Evolutionary conservation across 2,329 filamentous ascomycete species (phyloP), one percentile per base, ranked within the genome.

Genomic region (Penicillium janthinellum): DNA sequence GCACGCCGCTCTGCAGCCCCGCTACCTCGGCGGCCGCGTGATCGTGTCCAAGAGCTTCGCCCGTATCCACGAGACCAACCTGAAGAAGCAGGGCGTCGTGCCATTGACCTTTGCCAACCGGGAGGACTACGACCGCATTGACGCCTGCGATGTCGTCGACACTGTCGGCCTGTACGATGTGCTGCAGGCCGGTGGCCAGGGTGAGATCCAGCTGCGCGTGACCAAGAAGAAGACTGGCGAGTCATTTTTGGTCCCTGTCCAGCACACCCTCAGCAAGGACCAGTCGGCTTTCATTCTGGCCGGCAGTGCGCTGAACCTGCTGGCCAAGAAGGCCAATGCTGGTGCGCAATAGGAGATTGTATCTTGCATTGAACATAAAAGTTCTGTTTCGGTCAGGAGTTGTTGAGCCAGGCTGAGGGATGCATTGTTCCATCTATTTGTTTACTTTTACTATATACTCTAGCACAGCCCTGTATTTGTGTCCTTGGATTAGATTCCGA

Each of bases 71-170:
- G 92, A 96, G 83, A 96, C 92, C 34, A 96, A 96, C 76, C 81
- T 96, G 67, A 96, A 96, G 87, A 96, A 96, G 82, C 95, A 99
- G 81, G 95, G 95, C 64, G 90, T 99, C 37, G 92, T 99, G 47
- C 95, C 95, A 1, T 82, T 99, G 70, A 97, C 92, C 0, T 96
- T 99, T 73, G 91, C 82, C 48, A 84, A 96, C 76, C 92, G 96
- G 78, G 84, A 85, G 20, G 95, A 69, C 45, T 69, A 69, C 25
- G 65, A 69, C 49, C 80, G 82, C 64, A 90, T 99, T 64, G 82
- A 85, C 54, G 92, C 93, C 0, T 91, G 92, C 64, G 95, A 99
- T 74, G 83, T 88, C 69, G 90, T 98, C 25, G 82, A 82, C 61
- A 98, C 94, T 0, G 84, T 92, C 39, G 95, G 95, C 0, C 79